Percentiles rank a stretch among this genome's conserved stretches.
These are phyloP conservation scores for Tolypocladium ophioglossoides DNA, from an alignment of 2,329 filamentous ascomycete species.

Conservation along the genomic window DNA sequence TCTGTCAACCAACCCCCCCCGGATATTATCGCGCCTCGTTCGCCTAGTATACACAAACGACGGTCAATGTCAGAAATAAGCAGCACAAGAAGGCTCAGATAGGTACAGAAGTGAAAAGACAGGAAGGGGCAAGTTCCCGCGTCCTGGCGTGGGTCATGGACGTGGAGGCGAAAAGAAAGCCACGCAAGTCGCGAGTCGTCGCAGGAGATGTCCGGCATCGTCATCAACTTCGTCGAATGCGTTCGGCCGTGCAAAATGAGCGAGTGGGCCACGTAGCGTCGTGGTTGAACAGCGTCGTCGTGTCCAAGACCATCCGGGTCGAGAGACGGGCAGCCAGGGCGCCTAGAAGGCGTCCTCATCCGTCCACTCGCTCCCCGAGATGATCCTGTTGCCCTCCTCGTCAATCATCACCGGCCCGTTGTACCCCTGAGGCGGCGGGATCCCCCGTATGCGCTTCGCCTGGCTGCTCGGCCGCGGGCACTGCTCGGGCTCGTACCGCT, in stretches of 20 bases:
- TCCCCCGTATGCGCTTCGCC: conserved; percentile 42
- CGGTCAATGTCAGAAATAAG: neutral
- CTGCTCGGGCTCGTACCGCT: conserved; percentile 47
- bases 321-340: too few relatives aligned
- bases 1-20: neutral
- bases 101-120: neutral
- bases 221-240: neutral
- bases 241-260: neutral
- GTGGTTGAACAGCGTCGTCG: neutral
- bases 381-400: conserved; percentile 48
- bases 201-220: conserved; percentile 6
- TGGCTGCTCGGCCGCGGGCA: conserved; percentile 31
- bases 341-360: conserved; percentile 49
- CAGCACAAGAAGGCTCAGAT: neutral
- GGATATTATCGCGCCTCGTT: neutral
- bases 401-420: conserved; percentile 40
- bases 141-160: neutral
- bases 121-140: neutral
- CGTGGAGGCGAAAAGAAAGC: neutral
- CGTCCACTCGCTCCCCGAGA: conserved; percentile 57
- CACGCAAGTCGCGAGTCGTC: neutral
- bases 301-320: too few relatives aligned
- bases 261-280: neutral
- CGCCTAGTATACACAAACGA: neutral
- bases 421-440: conserved; percentile 38